Conservation (phyloP, 768 basidiomycete genomes). For the Hericium coralloides region DNA sequence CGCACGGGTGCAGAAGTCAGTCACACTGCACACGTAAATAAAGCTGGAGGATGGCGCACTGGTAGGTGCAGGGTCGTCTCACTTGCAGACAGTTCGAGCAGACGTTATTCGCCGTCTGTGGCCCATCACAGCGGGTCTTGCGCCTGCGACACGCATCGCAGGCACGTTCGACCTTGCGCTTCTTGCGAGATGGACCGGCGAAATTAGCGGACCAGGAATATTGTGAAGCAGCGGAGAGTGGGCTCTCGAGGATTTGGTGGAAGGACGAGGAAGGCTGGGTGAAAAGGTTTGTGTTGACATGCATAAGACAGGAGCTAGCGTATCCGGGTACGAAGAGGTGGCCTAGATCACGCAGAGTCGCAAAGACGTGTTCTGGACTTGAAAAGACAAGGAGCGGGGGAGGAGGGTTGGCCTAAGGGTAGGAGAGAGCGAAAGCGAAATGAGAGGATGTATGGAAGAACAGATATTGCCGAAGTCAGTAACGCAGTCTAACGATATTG, state of each 20-base stretch:
- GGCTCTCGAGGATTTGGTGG: background rate
- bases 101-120: constrained; percentile 23
- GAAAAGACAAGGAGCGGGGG: no score
- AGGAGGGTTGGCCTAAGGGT: no score
- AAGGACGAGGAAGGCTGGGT: constrained; percentile 3
- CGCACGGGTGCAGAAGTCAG: no score
- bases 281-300: background rate
- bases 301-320: background rate
- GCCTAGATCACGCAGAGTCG: background rate
- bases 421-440: no score
- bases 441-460: no score
- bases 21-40: no score
- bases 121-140: constrained; percentile 27
- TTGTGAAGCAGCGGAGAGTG: constrained; percentile 4
- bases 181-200: constrained; percentile 19
- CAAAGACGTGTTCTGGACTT: no score
- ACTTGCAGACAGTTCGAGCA: constrained; percentile 30
- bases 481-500: no score
- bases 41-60: constrained; percentile 13
- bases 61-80: constrained; percentile 25
- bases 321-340: background rate
- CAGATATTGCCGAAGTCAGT: no score
- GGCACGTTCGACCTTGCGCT: constrained; percentile 25
- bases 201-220: constrained; percentile 1
- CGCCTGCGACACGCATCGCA: constrained; percentile 26